Evolutionary conservation across 2,329 filamentous ascomycete genomes (phyloP).

Genomic region (Calonectria honghensis): DNA sequence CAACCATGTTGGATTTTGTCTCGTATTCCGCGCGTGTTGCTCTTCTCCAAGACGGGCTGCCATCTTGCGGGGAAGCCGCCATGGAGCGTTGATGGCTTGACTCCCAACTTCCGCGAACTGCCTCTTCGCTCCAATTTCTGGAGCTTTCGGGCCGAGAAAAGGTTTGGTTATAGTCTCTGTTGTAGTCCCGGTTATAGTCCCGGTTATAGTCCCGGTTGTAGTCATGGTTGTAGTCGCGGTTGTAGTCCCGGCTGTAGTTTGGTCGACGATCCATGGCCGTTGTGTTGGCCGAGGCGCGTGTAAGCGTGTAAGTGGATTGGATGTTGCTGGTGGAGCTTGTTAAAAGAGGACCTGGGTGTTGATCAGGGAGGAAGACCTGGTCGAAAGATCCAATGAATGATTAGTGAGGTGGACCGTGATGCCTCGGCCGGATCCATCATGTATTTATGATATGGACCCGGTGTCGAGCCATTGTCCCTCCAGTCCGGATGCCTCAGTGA

Average conservation of each 20-base stretch:
- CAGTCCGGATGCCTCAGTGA: constrained; percentile 48
- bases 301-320: constrained; percentile 43
- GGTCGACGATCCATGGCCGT: constrained; percentile 50
- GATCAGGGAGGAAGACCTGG: not conserved
- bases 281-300: constrained; percentile 20
- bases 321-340: constrained; percentile 23
- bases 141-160: constrained; percentile 48
- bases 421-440: constrained; percentile 36
- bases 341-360: constrained; percentile 7
- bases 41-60: constrained; percentile 44
- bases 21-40: constrained; percentile 45
- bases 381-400: constrained; percentile 26
- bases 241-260: constrained; percentile 36
- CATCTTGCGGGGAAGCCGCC: constrained; percentile 48
- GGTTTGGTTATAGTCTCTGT: constrained; percentile 27
- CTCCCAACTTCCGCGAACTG: constrained; percentile 53
- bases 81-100: constrained; percentile 50
- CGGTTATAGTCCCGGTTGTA: not conserved
- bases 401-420: constrained; percentile 27
- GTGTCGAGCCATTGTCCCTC: constrained; percentile 26
- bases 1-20: constrained; percentile 49
- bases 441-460: constrained; percentile 37
- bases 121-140: constrained; percentile 55
- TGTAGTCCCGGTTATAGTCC: not conserved
- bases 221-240: constrained; percentile 1